Base-by-base conservation (phyloP, 345 rosid genomes). In the Lepidium aucheri region DNA sequence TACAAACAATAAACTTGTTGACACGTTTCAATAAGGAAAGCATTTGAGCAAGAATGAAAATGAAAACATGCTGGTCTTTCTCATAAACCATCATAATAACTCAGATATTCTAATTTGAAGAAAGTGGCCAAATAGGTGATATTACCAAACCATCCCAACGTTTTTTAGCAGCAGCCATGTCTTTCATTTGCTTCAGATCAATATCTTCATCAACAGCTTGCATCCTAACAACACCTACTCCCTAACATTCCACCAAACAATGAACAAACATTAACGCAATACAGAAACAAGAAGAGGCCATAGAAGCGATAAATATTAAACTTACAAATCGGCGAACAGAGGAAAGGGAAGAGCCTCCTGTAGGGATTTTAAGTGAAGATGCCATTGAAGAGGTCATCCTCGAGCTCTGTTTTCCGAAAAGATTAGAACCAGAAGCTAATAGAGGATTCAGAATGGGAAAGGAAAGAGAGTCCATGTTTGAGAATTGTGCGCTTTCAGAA, bases 61-160 rank as follows among this genome's bases (percentile, higher is more conserved):
- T 43, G 11, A 15, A 16, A 15, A 26, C 30, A 26, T 26, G 30
- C n/a, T 46, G 52, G 14, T 46, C 24, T 7, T 9, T 13, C 2
- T 39, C 13, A 58, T 17, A 40, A 63, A n/a, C 47, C 20, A 49
- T 3, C 20, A 49, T 2, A 15, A 7, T 3, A 10, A 42, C 52
- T 40, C 38, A 40, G 1, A 51, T 60, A 36, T 18, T 32, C 7
- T 41, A 46, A 16, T 14, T 35, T 38, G 17, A 22, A 41, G 30
- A 70, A 39, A 53, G 5, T 18, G 42, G 12, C 6, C 18, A 10
- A 63, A 53, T 0, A 35, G 22, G 15, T 24, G 51, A 49, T 20
- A 10, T 15, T 83, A 93, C 98, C 97, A 90, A 63, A 67, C 83
- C 80, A 63, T 93, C 97, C 97, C 96, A 90, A 85, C 94, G 85